Conservation (phyloP, 1,139 yeast genomes). For the Geotrichum bryndzae region DNA sequence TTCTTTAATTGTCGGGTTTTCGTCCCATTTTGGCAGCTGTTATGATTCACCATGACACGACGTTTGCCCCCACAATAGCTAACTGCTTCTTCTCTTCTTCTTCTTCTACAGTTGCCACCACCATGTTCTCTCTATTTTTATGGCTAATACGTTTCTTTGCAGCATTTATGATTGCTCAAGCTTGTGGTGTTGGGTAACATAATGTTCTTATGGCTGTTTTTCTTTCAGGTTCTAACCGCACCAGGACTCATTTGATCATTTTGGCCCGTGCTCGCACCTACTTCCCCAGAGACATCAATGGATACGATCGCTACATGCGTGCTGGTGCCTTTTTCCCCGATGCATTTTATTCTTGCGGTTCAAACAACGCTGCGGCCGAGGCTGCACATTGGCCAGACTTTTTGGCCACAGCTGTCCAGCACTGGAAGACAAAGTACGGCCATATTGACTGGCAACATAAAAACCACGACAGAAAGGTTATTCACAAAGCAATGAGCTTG, state of each 20-base stretch:
- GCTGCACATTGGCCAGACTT: slow-evolving; percentile 63
- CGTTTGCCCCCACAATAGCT: not conserved
- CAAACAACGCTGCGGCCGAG: slow-evolving; percentile 48
- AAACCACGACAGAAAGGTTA: too few species aligned
- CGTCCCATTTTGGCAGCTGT: not conserved
- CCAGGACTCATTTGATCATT: slow-evolving; percentile 40
- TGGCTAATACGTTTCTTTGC: not conserved
- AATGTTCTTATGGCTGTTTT: too few species aligned
- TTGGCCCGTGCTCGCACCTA: slow-evolving; percentile 35
- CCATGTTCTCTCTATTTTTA: not conserved
- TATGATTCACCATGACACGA: slow-evolving; percentile 7
- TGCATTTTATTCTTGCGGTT: slow-evolving; percentile 52
- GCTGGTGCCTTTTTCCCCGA: slow-evolving; percentile 62
- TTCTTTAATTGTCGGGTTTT: not conserved
- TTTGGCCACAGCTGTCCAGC: slow-evolving; percentile 40
- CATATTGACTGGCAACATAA: too few species aligned
- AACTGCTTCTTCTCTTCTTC: not conserved
- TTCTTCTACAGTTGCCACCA: not conserved
- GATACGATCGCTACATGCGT: slow-evolving; percentile 26
- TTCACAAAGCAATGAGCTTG: slow-evolving; percentile 27
- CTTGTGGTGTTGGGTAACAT: slow-evolving; percentile 4
- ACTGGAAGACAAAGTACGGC: slow-evolving; percentile 36
- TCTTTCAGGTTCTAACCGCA: not conserved
- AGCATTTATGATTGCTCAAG: not conserved
- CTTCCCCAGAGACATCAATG: slow-evolving; percentile 32